A percentile compares a stretch with the other conserved stretches of the same genome.
Evolutionary conservation across 306 rosid genomes (phyloP).

Genomic region (Glycine soja): DNA sequence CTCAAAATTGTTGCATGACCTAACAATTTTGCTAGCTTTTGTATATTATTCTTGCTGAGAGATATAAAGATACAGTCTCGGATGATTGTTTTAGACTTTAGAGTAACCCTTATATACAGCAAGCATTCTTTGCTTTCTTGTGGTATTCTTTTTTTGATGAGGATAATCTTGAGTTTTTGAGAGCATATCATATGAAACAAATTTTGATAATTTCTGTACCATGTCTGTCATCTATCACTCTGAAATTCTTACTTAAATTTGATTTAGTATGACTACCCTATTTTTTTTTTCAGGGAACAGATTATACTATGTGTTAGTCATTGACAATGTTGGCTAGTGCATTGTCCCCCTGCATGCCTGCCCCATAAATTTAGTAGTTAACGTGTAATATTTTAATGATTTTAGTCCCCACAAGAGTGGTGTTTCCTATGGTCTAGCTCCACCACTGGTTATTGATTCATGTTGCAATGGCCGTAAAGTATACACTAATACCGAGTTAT

Average conservation of each 20-base stretch:
- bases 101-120: background rate
- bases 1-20: background rate
- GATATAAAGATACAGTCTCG: background rate
- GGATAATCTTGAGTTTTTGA: background rate
- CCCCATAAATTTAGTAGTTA: background rate
- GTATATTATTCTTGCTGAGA: background rate
- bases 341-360: background rate
- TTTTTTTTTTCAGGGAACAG: background rate
- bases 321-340: background rate
- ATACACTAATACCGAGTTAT: background rate
- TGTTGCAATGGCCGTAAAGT: no score
- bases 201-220: slow-evolving; percentile 3
- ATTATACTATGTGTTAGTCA: background rate
- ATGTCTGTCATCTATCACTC: background rate
- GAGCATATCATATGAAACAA: slow-evolving; percentile 16
- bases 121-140: slow-evolving; percentile 10
- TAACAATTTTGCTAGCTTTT: slow-evolving; percentile 24
- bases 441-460: background rate
- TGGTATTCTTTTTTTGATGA: background rate
- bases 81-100: background rate
- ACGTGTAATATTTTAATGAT: background rate
- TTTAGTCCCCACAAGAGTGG: background rate
- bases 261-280: background rate
- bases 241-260: background rate
- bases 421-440: no score